A percentile compares a stretch with the other conserved stretches of the same genome.
These are phyloP conservation scores for Penicillium glabrum DNA, from an alignment of 2,329 filamentous ascomycete genomes.

Conservation along the genomic window DNA sequence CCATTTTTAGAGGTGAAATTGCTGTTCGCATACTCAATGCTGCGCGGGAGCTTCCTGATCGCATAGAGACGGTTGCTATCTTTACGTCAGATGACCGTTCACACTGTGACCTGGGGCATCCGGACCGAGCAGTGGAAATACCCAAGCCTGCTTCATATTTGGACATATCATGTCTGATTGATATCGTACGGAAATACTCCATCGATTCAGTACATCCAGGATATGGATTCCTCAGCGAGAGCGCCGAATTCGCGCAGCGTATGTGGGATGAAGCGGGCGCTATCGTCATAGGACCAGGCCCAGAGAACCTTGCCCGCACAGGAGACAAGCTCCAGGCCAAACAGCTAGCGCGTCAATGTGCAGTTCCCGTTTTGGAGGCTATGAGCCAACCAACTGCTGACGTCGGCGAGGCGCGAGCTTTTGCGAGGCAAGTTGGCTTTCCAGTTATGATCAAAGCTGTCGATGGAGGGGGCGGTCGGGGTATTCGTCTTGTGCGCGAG, in stretches of 20 bases:
- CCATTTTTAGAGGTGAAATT: conserved; percentile 59
- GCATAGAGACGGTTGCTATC: conserved; percentile 56
- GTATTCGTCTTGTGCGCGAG: conserved; percentile 55
- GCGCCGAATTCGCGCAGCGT: conserved; percentile 48
- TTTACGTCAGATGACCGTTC: conserved; percentile 57
- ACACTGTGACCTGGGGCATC: conserved; percentile 51
- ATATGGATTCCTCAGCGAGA: conserved; percentile 64
- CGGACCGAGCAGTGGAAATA: conserved; percentile 53
- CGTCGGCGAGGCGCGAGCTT: conserved; percentile 48
- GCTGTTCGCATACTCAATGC: conserved; percentile 61
- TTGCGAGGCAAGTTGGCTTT: conserved; percentile 58
- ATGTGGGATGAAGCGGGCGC: conserved; percentile 52
- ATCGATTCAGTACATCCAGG: conserved; percentile 61
- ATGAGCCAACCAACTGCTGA: conserved; percentile 45
- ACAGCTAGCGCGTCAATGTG: conserved; percentile 51
- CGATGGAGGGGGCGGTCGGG: conserved; percentile 62
- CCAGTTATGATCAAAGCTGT: conserved; percentile 66
- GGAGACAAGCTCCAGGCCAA: conserved; percentile 59
- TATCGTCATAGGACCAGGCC: conserved; percentile 56
- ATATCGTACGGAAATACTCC: conserved; percentile 48
- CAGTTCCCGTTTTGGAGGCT: conserved; percentile 54
- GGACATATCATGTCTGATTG: conserved; percentile 50
- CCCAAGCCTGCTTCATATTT: conserved; percentile 55
- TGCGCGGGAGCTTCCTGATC: conserved; percentile 54
- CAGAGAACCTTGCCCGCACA: conserved; percentile 57